Evolutionary conservation across 495 filamentous ascomycete species (phyloP), one percentile per base, ranked within the genome.

Genomic region (Darksidea phi): DNA sequence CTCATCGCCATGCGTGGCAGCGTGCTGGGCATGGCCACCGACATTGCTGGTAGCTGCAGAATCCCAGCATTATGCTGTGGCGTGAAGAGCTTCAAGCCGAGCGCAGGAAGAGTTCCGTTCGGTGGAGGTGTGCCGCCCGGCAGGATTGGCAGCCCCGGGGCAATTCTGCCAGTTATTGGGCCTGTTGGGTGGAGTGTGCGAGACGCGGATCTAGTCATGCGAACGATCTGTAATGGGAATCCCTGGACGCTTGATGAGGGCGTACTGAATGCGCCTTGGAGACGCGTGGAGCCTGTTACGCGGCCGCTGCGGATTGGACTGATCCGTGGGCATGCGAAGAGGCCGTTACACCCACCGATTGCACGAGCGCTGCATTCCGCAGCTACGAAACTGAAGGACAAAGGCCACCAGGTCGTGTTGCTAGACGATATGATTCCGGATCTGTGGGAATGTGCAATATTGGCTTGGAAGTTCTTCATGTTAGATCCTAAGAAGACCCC

Each of bases 221-320:
- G 82, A 52, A 78, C 81, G 13, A 70, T 84, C 12, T 75, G 79
- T 2, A 72, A 75, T 2, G 73, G 75, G 2, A 72, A 70, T 6
- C 72, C 77, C 54, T 84, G 80, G 67, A 72, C 72, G 0, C 67
- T 76, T 36, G 82, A 85, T 42, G 73, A 71, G 15, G 53, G 49
- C 5, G 58, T 76, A 10, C 72, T 83, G 12, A 79, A 81, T 0
- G 77, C 78, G 1, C 70, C 67, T 1, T 85, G 82, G 82, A 70
- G 75, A 48, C 65, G 6, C 2, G 50, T 64, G 12, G 34, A 55
- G 38, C 47, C 57, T 7, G 15, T 45, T 5, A 59, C 18, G 20
- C 43, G 48, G 20, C 61, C 50, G 13, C 24, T 70, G 46, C 36
- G 59, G 6, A 55, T 75, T 20, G 72, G 71, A 0, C 42, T 70